phyloP scores from a whole-genome alignment of 768 basidiomycete species.

The Zangia roseola region DNA sequence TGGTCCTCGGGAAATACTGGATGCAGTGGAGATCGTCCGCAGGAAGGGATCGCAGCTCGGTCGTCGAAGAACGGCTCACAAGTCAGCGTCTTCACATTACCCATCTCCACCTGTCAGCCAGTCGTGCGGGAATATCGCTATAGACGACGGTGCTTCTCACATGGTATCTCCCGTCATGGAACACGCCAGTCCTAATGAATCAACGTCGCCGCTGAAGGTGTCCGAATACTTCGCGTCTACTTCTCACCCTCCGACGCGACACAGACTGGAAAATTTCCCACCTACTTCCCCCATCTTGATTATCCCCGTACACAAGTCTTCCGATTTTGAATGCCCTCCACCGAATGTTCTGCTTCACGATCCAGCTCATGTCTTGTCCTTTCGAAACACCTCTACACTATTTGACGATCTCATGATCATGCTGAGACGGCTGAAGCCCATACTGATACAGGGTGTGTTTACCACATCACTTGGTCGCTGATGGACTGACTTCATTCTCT shows the following conservation, averaged over 20 bases:
- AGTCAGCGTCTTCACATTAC: neutral
- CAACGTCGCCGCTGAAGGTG: neutral
- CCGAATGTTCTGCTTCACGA: neutral
- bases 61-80: neutral
- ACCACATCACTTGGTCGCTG: neutral
- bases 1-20: conserved; percentile 2
- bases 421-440: conserved; percentile 30
- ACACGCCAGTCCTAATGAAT: neutral
- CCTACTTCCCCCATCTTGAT: conserved; percentile 4
- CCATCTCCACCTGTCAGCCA: conserved; percentile 7
- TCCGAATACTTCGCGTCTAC: conserved; percentile 22
- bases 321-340: conserved; percentile 1
- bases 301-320: conserved; percentile 9
- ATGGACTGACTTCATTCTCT: neutral
- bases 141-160: neutral
- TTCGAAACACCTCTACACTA: conserved; percentile 4
- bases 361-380: neutral
- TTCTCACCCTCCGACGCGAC: neutral
- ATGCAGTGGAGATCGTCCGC: conserved; percentile 19
- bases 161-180: neutral
- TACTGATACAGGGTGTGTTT: conserved; percentile 30
- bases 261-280: neutral
- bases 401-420: conserved; percentile 26
- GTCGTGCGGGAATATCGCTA: neutral
- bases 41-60: neutral